Percentiles rank a stretch among this genome's conserved stretches.
Evolutionary conservation across 2,329 filamentous ascomycete species (phyloP).

Genomic region (Xylariaceae sp.): DNA sequence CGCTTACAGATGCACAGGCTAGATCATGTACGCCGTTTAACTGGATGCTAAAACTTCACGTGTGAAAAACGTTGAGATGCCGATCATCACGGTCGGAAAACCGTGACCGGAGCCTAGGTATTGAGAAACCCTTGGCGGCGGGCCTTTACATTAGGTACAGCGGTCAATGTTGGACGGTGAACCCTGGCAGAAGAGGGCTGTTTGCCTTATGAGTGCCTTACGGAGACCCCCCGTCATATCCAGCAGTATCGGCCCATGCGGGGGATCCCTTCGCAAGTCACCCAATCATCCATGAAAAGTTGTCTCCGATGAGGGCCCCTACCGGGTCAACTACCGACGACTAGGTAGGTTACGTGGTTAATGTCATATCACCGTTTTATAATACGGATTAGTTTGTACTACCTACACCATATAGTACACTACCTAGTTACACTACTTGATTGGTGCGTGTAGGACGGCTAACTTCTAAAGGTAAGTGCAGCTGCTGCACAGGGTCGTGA

Average conservation of each 20-base stretch:
- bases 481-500: too few relatives aligned
- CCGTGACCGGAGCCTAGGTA: not conserved
- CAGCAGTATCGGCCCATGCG: conserved; percentile 7
- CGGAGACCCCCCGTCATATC: conserved; percentile 5
- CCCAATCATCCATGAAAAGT: conserved; percentile 29
- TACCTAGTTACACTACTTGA: too few relatives aligned
- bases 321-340: conserved; percentile 14
- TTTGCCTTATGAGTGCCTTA: conserved; percentile 22
- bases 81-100: too few relatives aligned
- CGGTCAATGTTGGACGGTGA: conserved; percentile 5
- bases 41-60: too few relatives aligned
- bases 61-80: too few relatives aligned
- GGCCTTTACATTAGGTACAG: not conserved
- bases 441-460: too few relatives aligned
- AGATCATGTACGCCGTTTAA: too few relatives aligned
- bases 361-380: too few relatives aligned
- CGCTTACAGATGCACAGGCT: too few relatives aligned
- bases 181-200: conserved; percentile 12
- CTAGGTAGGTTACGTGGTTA: not conserved
- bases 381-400: not conserved
- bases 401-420: not conserved
- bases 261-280: conserved; percentile 26
- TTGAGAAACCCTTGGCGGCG: not conserved
- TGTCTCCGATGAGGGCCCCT: conserved; percentile 17
- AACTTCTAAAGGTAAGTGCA: too few relatives aligned